Evolutionary conservation across 2,329 filamentous ascomycete genomes (phyloP), one percentile per base, ranked within the genome.

Genomic region (Dactylellina leptospora): DNA sequence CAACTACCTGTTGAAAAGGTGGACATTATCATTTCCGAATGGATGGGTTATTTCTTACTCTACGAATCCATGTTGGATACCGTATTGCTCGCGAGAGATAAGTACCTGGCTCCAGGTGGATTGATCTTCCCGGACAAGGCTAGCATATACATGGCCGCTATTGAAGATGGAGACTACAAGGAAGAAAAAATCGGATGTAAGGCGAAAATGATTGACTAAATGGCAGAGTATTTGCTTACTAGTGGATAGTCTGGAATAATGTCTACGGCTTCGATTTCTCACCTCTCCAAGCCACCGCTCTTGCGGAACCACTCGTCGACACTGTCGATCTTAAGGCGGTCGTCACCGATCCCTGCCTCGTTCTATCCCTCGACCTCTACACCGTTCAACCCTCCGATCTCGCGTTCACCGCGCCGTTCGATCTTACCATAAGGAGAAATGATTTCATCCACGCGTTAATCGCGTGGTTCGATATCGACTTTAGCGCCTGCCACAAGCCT

Each of bases 31-130:
- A 96, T 99, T 80, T 97, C 93, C 1, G 95, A 99, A 84, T 99
- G 95, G 95, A 99, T 99, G 95, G 95, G 95, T 30, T 99, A 99
- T 84, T 97, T 97, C 84, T 84, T 99, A 58, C 88, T 99, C 73
- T 99, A 99, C 82, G 95, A 99, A 87, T 91, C 87, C 86, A 99
- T 99, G 95, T 82, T 99, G 79, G 95, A 99, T 83, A 99, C 95
- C 28, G 95, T 99, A 54, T 86, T 99, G 70, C 97, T 97, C 80
- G 95, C 95, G 23, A 89, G 95, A 77, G 95, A 99, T 85, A 90
- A 85, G 80, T 99, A 96, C 82, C 88, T 99, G 73, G 84, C 83
- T 74, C 89, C 90, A 80, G 90, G 90, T 76, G 93, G 93, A 75
- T 84, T 97, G 77, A 97, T 99, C 82, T 97, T 97, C 86, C 95